Base-by-base conservation (phyloP, 2,329 filamentous ascomycete species). In the Fusarium siculi region DNA sequence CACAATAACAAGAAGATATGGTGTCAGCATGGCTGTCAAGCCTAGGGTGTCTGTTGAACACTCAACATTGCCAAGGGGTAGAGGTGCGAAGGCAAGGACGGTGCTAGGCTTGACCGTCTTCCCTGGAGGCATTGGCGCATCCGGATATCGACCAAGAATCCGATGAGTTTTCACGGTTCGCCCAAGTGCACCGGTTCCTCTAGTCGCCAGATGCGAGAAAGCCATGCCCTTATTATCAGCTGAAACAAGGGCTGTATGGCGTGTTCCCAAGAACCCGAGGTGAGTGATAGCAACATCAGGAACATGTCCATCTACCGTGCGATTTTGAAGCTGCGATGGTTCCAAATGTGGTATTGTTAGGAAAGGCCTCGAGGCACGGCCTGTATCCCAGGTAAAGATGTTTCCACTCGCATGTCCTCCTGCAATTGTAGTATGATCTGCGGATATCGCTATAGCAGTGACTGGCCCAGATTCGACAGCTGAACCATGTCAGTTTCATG, bases 371-470 rank as follows among this genome's bases (percentile, higher is more conserved):
- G 94, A 91, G n/a, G 93, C 89, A 64, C 93, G 89, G 44, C 90
- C 89, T 18, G 96, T 92, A 80, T 99, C 97, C 97, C 97, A 99
- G 0, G 96, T 99, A 79, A 98, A 98, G 59, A 99, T 97, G 79
- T 91, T 92, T 7, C 96, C 97, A 76, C 92, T 94, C 2, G 91
- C 92, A 87, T 99, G 96, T 7, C 96, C 96, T 42, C 92, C 94
- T 39, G 94, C 96, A 73, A 99, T 88, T 2, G 96, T 97, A 4
- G 93, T 93, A 81, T 98, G 95, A 79, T 99, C 96, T 23, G 96
- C 95, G 34, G 96, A 97, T 65, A 98, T 91, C 9, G 96, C 94
- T 66, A 99, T 86, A 3, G 96, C 89, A 9, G 94, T 97, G 54
- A 99, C 88, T 50, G 95, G 86, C 3, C 96, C 97, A 72, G 93